A percentile compares a stretch with the other conserved stretches of the same genome.
phyloP scores from a whole-genome alignment of 139 green algal species.

The Picochlorum sp. region DNA sequence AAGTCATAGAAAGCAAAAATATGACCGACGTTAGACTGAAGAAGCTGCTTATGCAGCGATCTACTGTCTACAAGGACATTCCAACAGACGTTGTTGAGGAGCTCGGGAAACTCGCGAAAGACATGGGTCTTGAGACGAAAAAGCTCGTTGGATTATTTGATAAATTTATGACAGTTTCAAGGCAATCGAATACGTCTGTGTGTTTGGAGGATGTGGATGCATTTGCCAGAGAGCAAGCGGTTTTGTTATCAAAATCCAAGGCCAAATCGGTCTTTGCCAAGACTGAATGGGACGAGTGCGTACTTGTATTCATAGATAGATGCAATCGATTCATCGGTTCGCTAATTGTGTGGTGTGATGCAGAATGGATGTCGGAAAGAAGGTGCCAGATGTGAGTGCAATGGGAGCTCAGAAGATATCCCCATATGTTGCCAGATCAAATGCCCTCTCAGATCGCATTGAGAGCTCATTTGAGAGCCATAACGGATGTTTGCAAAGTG shows the following conservation, averaged over 20 bases:
- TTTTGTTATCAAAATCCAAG: not conserved
- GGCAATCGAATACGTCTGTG: not conserved
- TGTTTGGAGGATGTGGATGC: constrained; percentile 14
- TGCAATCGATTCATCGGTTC: not conserved
- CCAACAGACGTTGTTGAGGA: constrained; percentile 6
- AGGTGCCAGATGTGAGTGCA: not conserved
- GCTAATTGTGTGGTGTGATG: too few relatives aligned
- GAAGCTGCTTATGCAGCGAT: not conserved
- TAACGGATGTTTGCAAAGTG: not conserved
- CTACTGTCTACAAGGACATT: constrained; percentile 24
- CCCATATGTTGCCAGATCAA: constrained; percentile 15
- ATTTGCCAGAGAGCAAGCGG: constrained; percentile 6
- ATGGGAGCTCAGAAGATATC: constrained; percentile 13
- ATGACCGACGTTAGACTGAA: constrained; percentile 18
- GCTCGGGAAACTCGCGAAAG: constrained; percentile 2
- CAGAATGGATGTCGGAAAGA: not conserved
- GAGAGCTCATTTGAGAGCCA: not conserved
- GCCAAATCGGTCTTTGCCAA: constrained; percentile 5
- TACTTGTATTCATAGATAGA: constrained; percentile 8
- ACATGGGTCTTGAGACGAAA: constrained; percentile 17
- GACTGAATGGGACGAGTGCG: constrained; percentile 11
- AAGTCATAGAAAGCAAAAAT: not conserved
- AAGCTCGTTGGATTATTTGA: constrained; percentile 19
- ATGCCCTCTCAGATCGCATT: not conserved
- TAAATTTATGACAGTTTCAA: constrained; percentile 29